Evolutionary conservation across 1,284 basidiomycete species (phyloP).

Genomic region (Peniophora sp.): DNA sequence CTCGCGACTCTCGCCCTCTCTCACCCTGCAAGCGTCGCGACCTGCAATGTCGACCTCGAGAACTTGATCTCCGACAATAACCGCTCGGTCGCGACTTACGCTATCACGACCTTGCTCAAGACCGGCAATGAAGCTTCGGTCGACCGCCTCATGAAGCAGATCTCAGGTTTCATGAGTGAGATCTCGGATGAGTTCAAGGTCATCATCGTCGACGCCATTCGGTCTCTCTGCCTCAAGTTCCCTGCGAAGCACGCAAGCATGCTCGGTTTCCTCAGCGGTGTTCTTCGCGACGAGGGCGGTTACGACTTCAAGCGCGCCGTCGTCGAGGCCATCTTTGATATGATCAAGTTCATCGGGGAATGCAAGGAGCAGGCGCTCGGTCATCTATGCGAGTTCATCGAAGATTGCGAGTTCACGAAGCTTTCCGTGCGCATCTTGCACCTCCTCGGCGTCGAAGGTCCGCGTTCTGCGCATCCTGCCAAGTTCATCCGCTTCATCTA

Average conservation of each 20-base stretch:
- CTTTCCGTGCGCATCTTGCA: constrained; percentile 96
- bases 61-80: constrained; percentile 96
- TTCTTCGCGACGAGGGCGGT: constrained; percentile 94
- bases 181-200: constrained; percentile 99
- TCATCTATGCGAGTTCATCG: constrained; percentile 99
- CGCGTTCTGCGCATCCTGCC: constrained; percentile 89
- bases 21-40: constrained; percentile 81
- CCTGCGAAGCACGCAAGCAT: constrained; percentile 93
- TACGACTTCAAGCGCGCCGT: constrained; percentile 99
- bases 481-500: constrained; percentile 99
- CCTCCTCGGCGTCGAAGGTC: constrained; percentile 92
- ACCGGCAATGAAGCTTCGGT: constrained; percentile 99
- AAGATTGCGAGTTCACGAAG: constrained; percentile 99
- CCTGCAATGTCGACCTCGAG: constrained; percentile 97
- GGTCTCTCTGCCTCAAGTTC: constrained; percentile 98
- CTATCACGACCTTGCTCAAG: constrained; percentile 98
- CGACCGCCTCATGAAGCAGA: constrained; percentile 99
- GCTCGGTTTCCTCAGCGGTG: constrained; percentile 91
- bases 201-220: constrained; percentile 98
- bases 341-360: constrained; percentile 97
- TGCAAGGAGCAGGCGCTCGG: constrained; percentile 96
- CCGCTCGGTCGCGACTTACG: constrained; percentile 95
- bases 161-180: constrained; percentile 98
- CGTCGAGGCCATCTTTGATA: constrained; percentile 99
- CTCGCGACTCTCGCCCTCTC: constrained; percentile 82